These are phyloP conservation scores for Dichotomopilus funicola DNA, from an alignment of 2,329 filamentous ascomycete genomes.

Conservation along the genomic window DNA sequence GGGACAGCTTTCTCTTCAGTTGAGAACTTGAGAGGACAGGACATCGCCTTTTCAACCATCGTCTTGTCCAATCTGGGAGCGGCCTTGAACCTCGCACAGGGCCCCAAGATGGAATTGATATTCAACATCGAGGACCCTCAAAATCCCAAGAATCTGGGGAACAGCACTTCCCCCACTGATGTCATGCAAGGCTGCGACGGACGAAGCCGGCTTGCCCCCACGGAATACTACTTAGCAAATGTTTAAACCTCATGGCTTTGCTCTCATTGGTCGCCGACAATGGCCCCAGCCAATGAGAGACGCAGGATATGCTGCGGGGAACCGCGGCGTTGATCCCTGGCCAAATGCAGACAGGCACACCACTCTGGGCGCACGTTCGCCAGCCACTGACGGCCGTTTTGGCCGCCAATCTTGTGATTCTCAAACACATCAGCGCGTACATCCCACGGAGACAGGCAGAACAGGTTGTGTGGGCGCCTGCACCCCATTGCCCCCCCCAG, in stretches of 20 bases:
- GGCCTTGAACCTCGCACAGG: no score
- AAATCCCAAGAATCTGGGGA: neutral
- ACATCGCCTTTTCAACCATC: no score
- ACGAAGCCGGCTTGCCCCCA: conserved; percentile 16
- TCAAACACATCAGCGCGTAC: neutral
- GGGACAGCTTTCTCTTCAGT: no score
- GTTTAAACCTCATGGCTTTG: conserved; percentile 21
- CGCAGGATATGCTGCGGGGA: conserved; percentile 19
- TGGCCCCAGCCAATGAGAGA: conserved; percentile 14
- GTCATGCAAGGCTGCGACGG: conserved; percentile 2
- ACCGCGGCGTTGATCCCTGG: conserved; percentile 15
- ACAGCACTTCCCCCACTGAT: conserved; percentile 6
- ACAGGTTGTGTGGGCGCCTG: no score
- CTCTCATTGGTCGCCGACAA: conserved; percentile 17
- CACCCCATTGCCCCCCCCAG: no score
- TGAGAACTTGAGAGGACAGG: no score
- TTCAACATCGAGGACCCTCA: no score
- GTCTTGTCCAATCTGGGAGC: no score
- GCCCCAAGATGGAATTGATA: no score
- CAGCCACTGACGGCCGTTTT: no score
- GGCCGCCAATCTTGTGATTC: neutral
- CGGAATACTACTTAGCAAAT: conserved; percentile 22
- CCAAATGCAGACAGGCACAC: neutral
- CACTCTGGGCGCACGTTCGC: no score
- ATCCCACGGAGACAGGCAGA: no score